Evolutionary conservation across 768 basidiomycete species (phyloP), one percentile per base, ranked within the genome.

Genomic region (Nevesoporus exiguus): DNA sequence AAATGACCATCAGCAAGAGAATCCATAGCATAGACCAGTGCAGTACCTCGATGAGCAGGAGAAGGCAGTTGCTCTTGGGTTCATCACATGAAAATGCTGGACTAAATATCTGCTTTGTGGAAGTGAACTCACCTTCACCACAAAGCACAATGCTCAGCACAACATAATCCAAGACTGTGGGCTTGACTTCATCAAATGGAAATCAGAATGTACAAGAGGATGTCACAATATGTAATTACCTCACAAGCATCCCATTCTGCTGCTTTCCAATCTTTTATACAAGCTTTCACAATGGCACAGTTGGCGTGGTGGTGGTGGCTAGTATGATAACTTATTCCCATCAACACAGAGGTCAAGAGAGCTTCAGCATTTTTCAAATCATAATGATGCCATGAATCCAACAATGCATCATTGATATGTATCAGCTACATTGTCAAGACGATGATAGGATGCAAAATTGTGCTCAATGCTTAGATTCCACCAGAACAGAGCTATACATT

Each of bases 231-330:
- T 37, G 21, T 15, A 14, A 9, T 25, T 37, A 48, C 47, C 17
- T 17, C 11, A 13, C 24, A 31, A 5, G 47, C 36, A 39, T 49
- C 25, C 7, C 9, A 25, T 21, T 49, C 47, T n/a, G 47, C 47
- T 7, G 14, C 13, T 9, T 45, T 24, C 51, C 51, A 52, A 29
- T 45, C 33, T 29, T 37, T 17, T 11, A 52, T 17, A 19, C 51
- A 40, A 3, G 43, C 19, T 15, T 10, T 44, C 24, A 52, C 9
- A 29, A 52, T 14, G 14, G 51, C 33, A 37, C 25, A 43, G 25
- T 37, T 45, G 42, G 43, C 51, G 15, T 45, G 51, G 22, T 43
- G 44, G 51, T 52, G 51, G 3, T 52, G 34, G 5, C 34, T 33
- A 27, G 8, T 24, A 19, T 45, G n/a, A 15, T 14, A 17, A 37